Evolutionary conservation across 108 stramenopile genomes (phyloP).

Genomic region (Nitzschia sp.): DNA sequence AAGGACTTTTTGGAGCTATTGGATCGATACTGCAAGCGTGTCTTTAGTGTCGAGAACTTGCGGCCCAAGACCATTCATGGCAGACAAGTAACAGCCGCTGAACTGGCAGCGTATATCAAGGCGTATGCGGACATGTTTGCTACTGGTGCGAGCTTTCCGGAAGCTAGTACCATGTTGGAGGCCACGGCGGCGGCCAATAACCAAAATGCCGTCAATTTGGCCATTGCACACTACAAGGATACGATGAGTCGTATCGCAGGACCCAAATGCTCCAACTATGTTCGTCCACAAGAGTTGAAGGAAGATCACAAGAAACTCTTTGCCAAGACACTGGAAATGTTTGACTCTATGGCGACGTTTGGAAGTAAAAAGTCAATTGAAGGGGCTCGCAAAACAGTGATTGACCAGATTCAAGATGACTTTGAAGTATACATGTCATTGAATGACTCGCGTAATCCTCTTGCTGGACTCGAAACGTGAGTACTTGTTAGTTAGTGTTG

Average conservation of each 20-base stretch:
- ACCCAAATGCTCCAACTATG: slow-evolving; percentile 69
- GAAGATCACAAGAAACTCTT: slow-evolving; percentile 61
- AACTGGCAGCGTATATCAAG: slow-evolving; percentile 90
- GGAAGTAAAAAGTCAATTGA: slow-evolving; percentile 79
- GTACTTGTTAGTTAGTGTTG: slow-evolving; percentile 58
- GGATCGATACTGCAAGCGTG: slow-evolving; percentile 85
- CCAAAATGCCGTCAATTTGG: slow-evolving; percentile 80
- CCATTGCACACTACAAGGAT: slow-evolving; percentile 81
- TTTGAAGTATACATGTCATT: slow-evolving; percentile 74
- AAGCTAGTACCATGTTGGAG: slow-evolving; percentile 94
- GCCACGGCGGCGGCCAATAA: slow-evolving; percentile 97
- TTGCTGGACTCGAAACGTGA: slow-evolving; percentile 88
- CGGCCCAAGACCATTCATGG: slow-evolving; percentile 89
- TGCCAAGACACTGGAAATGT: slow-evolving; percentile 61
- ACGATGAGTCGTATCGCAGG: slow-evolving; percentile 90
- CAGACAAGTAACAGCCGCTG: slow-evolving; percentile 84
- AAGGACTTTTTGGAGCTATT: slow-evolving; percentile 82
- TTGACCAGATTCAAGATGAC: slow-evolving; percentile 66
- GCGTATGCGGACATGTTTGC: slow-evolving; percentile 95
- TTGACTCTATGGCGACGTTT: slow-evolving; percentile 93
- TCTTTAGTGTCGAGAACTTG: slow-evolving; percentile 77
- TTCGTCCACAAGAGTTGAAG: slow-evolving; percentile 72
- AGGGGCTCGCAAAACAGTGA: slow-evolving; percentile 60
- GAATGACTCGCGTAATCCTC: slow-evolving; percentile 90
- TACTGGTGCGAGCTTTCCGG: slow-evolving; percentile 89